Conservation (phyloP, 1,284 basidiomycete species). For the Melampsora occidentalis region DNA sequence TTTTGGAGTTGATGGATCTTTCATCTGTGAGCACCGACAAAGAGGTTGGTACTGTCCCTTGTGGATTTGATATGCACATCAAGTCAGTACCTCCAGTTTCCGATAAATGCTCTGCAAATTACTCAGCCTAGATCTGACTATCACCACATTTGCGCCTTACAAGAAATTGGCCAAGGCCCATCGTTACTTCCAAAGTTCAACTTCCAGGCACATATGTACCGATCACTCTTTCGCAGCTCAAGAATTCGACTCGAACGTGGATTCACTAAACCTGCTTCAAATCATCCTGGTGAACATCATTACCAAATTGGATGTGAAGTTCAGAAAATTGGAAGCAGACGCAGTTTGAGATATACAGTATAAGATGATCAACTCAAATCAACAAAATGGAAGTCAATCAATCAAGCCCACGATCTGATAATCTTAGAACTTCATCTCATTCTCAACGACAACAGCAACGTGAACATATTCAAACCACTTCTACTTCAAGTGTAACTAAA, state of each 20-base stretch:
- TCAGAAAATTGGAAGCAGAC: no score
- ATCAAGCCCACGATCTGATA: no score
- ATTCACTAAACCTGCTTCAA: no score
- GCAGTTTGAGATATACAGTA: no score
- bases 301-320: no score
- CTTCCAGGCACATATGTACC: no score
- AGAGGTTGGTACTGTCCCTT: constrained; percentile 81
- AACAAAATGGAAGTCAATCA: no score
- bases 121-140: not conserved
- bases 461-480: not conserved
- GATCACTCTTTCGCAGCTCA: no score
- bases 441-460: not conserved
- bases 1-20: constrained; percentile 69
- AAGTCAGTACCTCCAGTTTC: constrained; percentile 24
- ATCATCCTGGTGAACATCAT: no score
- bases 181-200: no score
- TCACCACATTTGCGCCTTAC: constrained; percentile 59
- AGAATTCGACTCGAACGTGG: no score
- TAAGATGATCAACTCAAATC: no score
- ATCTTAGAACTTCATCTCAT: not conserved
- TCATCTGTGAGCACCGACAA: constrained; percentile 70
- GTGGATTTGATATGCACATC: constrained; percentile 66
- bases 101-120: not conserved
- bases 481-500: not conserved
- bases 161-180: constrained; percentile 90